Evolutionary conservation across 2,329 filamentous ascomycete genomes (phyloP).

Genomic region (Calonectria leucothoes): DNA sequence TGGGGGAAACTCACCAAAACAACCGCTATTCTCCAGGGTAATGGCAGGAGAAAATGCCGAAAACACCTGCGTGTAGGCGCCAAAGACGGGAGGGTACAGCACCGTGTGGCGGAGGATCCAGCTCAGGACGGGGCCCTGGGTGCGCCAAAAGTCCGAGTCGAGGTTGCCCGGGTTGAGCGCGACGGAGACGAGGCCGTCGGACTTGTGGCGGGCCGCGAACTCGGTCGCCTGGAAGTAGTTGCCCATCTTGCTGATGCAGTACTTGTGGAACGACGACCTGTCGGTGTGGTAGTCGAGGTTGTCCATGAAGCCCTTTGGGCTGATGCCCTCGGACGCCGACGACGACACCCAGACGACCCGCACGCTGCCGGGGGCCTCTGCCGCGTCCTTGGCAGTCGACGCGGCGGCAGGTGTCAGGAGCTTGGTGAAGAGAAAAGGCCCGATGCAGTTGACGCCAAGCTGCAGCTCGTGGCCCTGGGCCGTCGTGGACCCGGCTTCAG

Average conservation of each 20-base stretch:
- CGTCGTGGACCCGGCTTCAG: constrained; percentile 51
- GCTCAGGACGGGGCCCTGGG: constrained; percentile 29
- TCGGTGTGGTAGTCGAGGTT: constrained; percentile 33
- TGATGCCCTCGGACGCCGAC: constrained; percentile 26
- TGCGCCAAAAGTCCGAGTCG: constrained; percentile 50
- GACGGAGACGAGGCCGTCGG: constrained; percentile 45
- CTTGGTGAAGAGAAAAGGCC: constrained; percentile 53
- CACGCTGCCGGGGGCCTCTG: constrained; percentile 41
- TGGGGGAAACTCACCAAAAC: constrained; percentile 34
- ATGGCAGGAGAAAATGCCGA: constrained; percentile 58
- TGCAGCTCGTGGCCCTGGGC: constrained; percentile 55
- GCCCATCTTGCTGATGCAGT: constrained; percentile 46
- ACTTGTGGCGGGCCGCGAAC: constrained; percentile 41
- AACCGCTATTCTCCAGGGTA: constrained; percentile 43
- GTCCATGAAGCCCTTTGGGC: constrained; percentile 29
- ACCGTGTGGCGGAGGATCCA: constrained; percentile 32
- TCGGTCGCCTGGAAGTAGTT: constrained; percentile 48
- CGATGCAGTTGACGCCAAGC: constrained; percentile 55
- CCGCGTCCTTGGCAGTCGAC: constrained; percentile 44
- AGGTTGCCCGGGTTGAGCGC: constrained; percentile 55
- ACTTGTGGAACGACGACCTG: constrained; percentile 16
- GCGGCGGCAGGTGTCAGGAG: constrained; percentile 49
- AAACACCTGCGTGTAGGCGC: constrained; percentile 62
- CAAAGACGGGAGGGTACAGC: constrained; percentile 47
- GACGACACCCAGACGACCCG: constrained; percentile 50